Base-by-base conservation (phyloP, 78 protist genomes). In the Bodo saltans region DNA sequence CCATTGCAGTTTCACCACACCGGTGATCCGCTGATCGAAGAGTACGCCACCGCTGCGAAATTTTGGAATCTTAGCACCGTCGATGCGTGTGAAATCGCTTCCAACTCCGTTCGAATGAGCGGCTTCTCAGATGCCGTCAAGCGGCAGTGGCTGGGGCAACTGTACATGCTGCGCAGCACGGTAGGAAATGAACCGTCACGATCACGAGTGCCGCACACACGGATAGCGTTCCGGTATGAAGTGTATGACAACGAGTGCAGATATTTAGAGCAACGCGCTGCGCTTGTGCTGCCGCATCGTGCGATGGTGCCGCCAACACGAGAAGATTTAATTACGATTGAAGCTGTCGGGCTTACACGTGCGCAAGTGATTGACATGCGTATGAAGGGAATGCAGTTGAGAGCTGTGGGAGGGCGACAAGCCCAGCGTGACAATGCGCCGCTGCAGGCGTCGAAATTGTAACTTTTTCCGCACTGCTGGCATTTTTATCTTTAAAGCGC, bases 1-100 rank as follows among this genome's bases (percentile, higher is more conserved):
- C 98, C 98, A 47, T 89, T 96, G 35, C 93, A 89, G 73, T 94
- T 97, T 91, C 99, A 97, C 89, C 70, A 90, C 72, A 93, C 99
- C 1, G 88, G 87, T 53, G 98, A 95, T 80, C 98, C 99, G 17
- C 89, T 98, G 30, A 88, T 97, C 74, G 99, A 96, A 74, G 98
- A 96, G 92, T 96, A 93, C 87, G 35, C 86, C 80, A 87, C 94
- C 67, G 95, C 96, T 23, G 87, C 92, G 34, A 93, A 94, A 81
- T 52, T 91, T 72, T 95, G 90, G 96, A 87, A 92, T 70, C 73
- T 96, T 12, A 70, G 91, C 25, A 72, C 91, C 29, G 34, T 85
- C 53, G 99, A 97, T 83, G 74, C 94, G 69, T 93, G 95, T 83
- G 99, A 96, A 83, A 85, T 97, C 39, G 98, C 98, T 1, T 87